phyloP scores from a whole-genome alignment of 2,329 filamentous ascomycete species.

The Neofusicoccum umdonicola region DNA sequence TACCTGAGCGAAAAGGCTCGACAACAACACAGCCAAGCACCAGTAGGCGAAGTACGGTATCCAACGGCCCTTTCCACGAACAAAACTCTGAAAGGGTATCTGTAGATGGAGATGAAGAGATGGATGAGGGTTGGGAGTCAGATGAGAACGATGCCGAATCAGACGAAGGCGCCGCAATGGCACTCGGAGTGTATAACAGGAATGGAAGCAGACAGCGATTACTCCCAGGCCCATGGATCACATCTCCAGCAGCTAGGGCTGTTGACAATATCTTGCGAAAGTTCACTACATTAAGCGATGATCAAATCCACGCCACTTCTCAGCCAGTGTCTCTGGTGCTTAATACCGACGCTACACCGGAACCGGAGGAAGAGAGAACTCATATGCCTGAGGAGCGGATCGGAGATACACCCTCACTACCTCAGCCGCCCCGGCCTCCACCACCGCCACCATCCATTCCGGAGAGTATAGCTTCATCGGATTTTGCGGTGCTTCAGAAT shows the following conservation, averaged over 20 bases:
- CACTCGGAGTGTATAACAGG: background rate
- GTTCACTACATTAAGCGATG: background rate
- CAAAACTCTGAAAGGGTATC: background rate
- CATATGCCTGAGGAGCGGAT: no score
- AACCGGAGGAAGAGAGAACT: background rate
- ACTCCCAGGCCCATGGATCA: background rate
- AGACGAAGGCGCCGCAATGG: background rate
- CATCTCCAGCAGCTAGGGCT: background rate
- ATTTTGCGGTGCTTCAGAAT: no score
- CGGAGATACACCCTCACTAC: no score
- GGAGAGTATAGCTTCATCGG: no score
- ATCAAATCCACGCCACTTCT: background rate
- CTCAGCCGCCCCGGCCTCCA: no score
- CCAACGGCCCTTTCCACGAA: background rate
- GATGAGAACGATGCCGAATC: background rate
- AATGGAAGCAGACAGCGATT: background rate
- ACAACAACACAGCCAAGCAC: background rate
- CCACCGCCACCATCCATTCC: no score
- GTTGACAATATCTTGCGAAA: background rate
- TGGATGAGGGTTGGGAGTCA: background rate
- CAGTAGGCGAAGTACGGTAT: background rate
- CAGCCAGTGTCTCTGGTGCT: background rate
- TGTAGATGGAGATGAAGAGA: background rate
- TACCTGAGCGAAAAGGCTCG: background rate
- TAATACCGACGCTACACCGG: background rate